These are phyloP conservation scores for Hyphopichia pseudoburtonii DNA, from an alignment of 1,139 yeast genomes.

Conservation along the genomic window DNA sequence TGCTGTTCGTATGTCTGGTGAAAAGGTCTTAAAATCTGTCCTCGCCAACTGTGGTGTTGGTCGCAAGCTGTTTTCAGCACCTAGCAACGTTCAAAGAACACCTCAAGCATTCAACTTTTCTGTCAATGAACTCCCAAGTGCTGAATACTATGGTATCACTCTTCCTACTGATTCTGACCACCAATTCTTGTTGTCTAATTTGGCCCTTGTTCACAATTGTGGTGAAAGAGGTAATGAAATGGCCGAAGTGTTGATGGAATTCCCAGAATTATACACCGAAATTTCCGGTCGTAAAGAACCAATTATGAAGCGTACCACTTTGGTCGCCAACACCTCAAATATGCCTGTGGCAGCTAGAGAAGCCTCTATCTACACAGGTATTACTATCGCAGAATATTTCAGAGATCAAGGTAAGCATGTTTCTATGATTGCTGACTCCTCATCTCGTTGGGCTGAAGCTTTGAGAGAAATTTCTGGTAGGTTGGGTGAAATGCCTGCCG, in stretches of 20 bases:
- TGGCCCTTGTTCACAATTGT: constrained; percentile 43
- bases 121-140: constrained; percentile 21
- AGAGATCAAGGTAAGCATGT: constrained; percentile 99
- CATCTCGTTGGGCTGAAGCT: constrained; percentile 99
- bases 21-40: constrained; percentile 16
- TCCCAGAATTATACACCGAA: constrained; percentile 95
- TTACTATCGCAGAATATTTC: constrained; percentile 96
- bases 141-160: constrained; percentile 41
- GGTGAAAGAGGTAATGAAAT: constrained; percentile 98
- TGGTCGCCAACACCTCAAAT: constrained; percentile 97
- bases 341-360: constrained; percentile 99
- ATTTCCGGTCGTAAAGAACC: constrained; percentile 93
- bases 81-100: constrained; percentile 15
- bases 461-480: constrained; percentile 99
- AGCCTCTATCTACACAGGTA: constrained; percentile 98
- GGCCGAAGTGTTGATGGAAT: constrained; percentile 99
- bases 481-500: constrained; percentile 99
- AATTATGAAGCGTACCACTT: constrained; percentile 98
- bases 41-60: constrained; percentile 19
- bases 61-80: constrained; percentile 10
- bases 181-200: constrained; percentile 35
- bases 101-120: constrained; percentile 26
- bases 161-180: constrained; percentile 37
- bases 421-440: constrained; percentile 99
- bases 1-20: constrained; percentile 14